Conservation (phyloP, 108 stramenopile species). For the Conticribra weissflogii region DNA sequence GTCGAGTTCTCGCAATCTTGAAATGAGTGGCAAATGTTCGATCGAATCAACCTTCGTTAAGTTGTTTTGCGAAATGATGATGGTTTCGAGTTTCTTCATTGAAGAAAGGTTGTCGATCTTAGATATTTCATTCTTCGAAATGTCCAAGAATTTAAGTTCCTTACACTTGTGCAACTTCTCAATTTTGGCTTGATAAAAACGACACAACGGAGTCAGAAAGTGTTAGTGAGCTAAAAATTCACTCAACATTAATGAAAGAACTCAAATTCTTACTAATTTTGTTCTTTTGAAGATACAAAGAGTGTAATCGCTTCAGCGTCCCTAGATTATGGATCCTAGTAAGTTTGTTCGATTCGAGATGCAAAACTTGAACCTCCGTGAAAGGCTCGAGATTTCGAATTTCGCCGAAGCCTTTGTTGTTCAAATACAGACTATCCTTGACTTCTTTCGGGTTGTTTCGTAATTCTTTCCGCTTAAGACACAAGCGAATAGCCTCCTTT, state of each 20-base stretch:
- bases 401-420: conserved; percentile 70
- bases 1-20: conserved; percentile 6
- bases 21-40: background rate
- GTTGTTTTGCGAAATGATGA: conserved; percentile 58
- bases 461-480: conserved; percentile 52
- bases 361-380: conserved; percentile 67
- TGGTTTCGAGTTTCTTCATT: conserved; percentile 32
- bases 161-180: conserved; percentile 38
- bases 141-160: conserved; percentile 1
- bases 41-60: conserved; percentile 53
- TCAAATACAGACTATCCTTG: conserved; percentile 78
- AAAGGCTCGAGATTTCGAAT: conserved; percentile 74
- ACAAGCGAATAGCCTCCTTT: conserved; percentile 27
- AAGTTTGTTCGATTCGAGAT: conserved; percentile 72
- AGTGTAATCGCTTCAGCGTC: conserved; percentile 27
- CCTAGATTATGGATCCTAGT: conserved; percentile 44
- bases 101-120: conserved; percentile 5
- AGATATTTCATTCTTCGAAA: conserved; percentile 16
- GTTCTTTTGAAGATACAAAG: conserved; percentile 25
- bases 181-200: conserved; percentile 14
- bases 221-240: too few species aligned
- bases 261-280: conserved; percentile 18
- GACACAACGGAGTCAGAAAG: background rate
- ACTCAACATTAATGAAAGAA: too few species aligned
- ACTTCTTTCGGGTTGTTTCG: conserved; percentile 62